These are phyloP conservation scores for Chlorophyllum brunneum DNA, from an alignment of 768 basidiomycete species.

Conservation along the genomic window DNA sequence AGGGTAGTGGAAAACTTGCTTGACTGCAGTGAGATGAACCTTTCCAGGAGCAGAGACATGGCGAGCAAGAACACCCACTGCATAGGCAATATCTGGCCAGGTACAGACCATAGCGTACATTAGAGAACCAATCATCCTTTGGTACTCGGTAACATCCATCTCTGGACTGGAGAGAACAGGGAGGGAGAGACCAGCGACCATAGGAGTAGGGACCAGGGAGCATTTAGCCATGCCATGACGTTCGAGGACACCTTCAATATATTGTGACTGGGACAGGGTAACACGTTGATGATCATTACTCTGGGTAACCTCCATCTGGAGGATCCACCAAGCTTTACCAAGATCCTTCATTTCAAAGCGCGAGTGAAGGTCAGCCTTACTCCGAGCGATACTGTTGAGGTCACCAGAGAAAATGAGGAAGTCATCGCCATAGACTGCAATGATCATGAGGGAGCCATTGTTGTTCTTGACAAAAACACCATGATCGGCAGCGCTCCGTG, in stretches of 20 bases:
- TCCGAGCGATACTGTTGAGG: conserved; percentile 10
- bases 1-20: not conserved
- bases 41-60: conserved; percentile 13
- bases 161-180: not conserved
- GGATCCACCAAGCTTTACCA: conserved; percentile 6
- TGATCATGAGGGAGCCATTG: conserved; percentile 4
- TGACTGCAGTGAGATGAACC: conserved; percentile 13
- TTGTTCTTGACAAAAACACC: too few species aligned
- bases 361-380: conserved; percentile 7
- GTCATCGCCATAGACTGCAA: conserved; percentile 10
- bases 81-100: conserved; percentile 24
- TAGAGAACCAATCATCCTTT: conserved; percentile 19
- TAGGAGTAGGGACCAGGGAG: conserved; percentile 12
- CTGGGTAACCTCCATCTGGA: conserved; percentile 13
- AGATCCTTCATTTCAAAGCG: conserved; percentile 15
- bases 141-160: conserved; percentile 4
- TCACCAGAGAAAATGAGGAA: conserved; percentile 11
- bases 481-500: conserved; percentile 11
- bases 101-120: conserved; percentile 22
- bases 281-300: not conserved
- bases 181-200: not conserved
- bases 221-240: conserved; percentile 10
- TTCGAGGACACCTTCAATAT: conserved; percentile 8
- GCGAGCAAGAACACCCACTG: conserved; percentile 33
- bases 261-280: conserved; percentile 2